Evolutionary conservation across 1,139 yeast species (phyloP), one percentile per base, ranked within the genome.

Genomic region (Kurtzmaniella natalensis): DNA sequence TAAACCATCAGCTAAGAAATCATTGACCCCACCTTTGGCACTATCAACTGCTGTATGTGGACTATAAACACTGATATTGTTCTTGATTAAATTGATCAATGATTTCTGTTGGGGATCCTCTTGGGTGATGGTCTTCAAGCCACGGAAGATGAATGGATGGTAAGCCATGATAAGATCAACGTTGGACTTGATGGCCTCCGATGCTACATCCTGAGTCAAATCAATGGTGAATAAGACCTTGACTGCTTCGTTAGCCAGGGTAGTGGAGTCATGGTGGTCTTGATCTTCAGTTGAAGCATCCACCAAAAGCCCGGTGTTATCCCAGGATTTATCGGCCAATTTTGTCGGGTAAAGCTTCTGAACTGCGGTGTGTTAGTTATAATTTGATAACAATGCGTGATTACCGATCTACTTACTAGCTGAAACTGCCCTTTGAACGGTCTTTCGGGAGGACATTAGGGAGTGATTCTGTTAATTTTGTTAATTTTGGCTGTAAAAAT

Each of bases 21-120:
- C 97, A 47, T 89, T 92, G 38, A 94, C 96, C 18, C 98, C 98
- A 8, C 85, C 87, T 13, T 60, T 59, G 8, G 94, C 95, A 22
- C 96, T 94, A 59, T 94, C 98, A 2, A 92, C 84, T 0, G 97
- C 92, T 0, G 98, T 89, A 52, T 94, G 99, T 13, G 98, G 98
- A 35, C 83, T 84, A 55, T 92, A 92, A 1, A 94, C 98, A 37
- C 89, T 77, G 41, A 92, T 75, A 13, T 85, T 85, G 38, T 80
- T 72, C 42, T 80, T 78, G 35, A 88, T 81, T 46, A 94, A 68
- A 38, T 73, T 73, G 26, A 92, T 56, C 35, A 92, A 65, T 4
- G 95, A 83, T 21, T 61, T 62, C 51, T 92, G 97, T 54, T 92
- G 97, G 0, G 95, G 81, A 47, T 86, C 87, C 5, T 57, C 50